These are phyloP conservation scores for Metschnikowia vanudenii DNA, from an alignment of 805 yeast genomes.

Conservation along the genomic window DNA sequence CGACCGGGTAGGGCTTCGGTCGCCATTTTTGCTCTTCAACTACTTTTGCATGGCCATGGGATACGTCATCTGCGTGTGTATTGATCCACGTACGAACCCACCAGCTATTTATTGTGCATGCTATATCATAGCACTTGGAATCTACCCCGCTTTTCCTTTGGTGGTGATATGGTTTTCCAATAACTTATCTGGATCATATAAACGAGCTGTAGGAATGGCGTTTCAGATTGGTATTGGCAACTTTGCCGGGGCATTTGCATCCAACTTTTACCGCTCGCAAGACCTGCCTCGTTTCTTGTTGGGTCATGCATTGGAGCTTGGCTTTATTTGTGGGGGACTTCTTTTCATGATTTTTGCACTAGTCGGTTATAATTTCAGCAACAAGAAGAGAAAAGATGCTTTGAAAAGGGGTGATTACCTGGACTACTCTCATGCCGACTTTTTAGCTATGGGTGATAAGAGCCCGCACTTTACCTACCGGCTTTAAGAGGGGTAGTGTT, in stretches of 20 bases:
- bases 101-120: constrained; percentile 31
- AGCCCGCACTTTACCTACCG: constrained; percentile 39
- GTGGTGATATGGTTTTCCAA: constrained; percentile 36
- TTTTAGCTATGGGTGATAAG: constrained; percentile 43
- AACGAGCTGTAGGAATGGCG: constrained; percentile 41
- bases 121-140: constrained; percentile 30
- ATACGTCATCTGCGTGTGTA: constrained; percentile 25
- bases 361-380: neutral
- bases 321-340: constrained; percentile 31
- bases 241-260: constrained; percentile 36
- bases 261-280: constrained; percentile 31
- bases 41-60: constrained; percentile 31
- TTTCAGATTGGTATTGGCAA: constrained; percentile 41
- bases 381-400: constrained; percentile 10
- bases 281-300: constrained; percentile 27
- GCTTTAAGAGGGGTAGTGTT: constrained; percentile 1
- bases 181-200: constrained; percentile 35
- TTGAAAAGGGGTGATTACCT: constrained; percentile 28
- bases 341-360: constrained; percentile 1
- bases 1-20: constrained; percentile 28
- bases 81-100: constrained; percentile 23
- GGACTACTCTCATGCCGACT: constrained; percentile 24
- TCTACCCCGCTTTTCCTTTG: constrained; percentile 31
- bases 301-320: constrained; percentile 34
- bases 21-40: constrained; percentile 29